Evolutionary conservation across 805 yeast species (phyloP), one percentile per base, ranked within the genome.

Genomic region (Hanseniaspora nectarophila): DNA sequence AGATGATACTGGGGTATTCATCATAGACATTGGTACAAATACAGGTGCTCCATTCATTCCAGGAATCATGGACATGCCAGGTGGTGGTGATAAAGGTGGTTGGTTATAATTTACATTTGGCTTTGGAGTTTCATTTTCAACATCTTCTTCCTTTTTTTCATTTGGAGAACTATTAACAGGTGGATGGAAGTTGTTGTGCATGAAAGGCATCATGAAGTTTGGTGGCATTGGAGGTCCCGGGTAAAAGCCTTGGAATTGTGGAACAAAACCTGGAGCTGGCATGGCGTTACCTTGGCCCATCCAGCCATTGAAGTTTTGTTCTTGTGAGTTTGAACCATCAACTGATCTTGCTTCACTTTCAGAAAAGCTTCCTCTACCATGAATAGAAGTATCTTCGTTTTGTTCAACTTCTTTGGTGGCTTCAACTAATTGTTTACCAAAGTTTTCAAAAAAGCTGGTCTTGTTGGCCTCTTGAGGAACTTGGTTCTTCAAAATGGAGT

Each of bases 371-470:
- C 37, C 16, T 47, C 45, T 47, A 13, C 39, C 18, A 20, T 39
- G 13, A 10, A 10, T 15, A 13, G 23, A 28, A 15, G 31, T 9
- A 5, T 43, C 39, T 2, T 18, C 33, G 24, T 31, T 32, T 5
- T 31, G 21, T 28, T 51, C 69, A 28, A 66, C 56, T 57, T 66
- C 69, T 28, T 61, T 57, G 1, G 69, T 66, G 18, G 67, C 68
- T 47, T 65, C 68, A 24, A 65, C 63, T 33, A 66, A 51, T 16
- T 67, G 56, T 52, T 61, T 61, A 38, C 70, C 70, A 49, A 66
- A 62, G 43, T 58, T 58, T 49, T 66, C 67, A 45, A 65, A 66
- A 45, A 66, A 64, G 6, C 67, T 64, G 33, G 60, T 61, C 20
- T 51, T 34, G 38, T 23, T 42, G n/a, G 38, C 21, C 15, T 44